These are phyloP conservation scores for Pseudogymnoascus sp. DNA, from an alignment of 2,329 filamentous ascomycete genomes.

Conservation along the genomic window DNA sequence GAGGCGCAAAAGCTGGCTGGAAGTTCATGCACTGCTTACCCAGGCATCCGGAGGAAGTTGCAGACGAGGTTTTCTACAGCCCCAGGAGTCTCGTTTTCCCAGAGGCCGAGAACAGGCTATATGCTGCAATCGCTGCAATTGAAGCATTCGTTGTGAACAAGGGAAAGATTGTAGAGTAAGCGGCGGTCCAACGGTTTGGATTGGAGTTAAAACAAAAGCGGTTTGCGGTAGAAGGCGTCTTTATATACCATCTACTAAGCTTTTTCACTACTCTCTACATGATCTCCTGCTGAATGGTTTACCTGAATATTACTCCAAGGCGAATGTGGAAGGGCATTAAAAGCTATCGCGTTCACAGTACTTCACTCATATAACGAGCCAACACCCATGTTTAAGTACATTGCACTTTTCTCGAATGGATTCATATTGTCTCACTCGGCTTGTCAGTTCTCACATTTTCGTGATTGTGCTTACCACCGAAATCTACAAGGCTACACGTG, in stretches of 20 bases:
- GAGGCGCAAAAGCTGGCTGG: slow-evolving; percentile 83
- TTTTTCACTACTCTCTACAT: neutral
- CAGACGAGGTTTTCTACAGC: slow-evolving; percentile 90
- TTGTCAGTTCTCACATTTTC: neutral
- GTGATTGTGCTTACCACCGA: neutral
- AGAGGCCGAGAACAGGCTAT: slow-evolving; percentile 91
- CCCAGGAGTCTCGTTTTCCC: slow-evolving; percentile 79
- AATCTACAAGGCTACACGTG: neutral
- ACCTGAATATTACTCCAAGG: neutral
- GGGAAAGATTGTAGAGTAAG: slow-evolving; percentile 54
- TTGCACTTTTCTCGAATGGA: neutral
- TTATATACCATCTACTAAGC: slow-evolving; percentile 1
- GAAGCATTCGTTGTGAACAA: slow-evolving; percentile 94
- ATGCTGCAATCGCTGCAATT: slow-evolving; percentile 78
- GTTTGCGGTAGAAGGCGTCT: slow-evolving; percentile 5
- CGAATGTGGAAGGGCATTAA: neutral
- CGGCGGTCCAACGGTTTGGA: neutral
- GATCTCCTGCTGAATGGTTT: neutral
- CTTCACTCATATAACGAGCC: neutral
- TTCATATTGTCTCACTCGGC: neutral
- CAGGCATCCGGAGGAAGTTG: slow-evolving; percentile 85
- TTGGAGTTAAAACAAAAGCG: slow-evolving; percentile 3
- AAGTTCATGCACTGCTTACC: slow-evolving; percentile 99
- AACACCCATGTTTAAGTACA: neutral
- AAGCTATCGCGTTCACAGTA: neutral